phyloP scores from a whole-genome alignment of 202 grass and related monocot species.

The Dendrocalamus latiflorus region DNA sequence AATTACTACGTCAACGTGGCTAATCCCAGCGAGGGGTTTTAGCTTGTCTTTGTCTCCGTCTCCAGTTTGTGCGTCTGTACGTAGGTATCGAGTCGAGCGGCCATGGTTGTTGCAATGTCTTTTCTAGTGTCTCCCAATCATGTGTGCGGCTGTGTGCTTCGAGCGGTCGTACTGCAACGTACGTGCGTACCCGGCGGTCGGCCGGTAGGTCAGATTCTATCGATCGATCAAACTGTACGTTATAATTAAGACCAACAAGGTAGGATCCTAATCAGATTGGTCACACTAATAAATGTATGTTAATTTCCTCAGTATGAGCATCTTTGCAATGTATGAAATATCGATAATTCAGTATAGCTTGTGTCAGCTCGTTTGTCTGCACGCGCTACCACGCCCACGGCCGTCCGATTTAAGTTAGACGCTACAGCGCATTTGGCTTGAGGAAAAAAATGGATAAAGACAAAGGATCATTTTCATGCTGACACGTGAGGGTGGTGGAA shows the following conservation, averaged over 20 bases:
- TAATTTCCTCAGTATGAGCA: not conserved
- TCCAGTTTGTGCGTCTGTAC: not conserved
- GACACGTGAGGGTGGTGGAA: too few relatives aligned
- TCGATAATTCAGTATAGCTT: too few relatives aligned
- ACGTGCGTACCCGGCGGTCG: conserved; percentile 11
- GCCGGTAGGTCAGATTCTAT: not conserved
- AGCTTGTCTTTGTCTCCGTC: not conserved
- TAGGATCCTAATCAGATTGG: not conserved
- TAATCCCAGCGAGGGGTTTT: conserved; percentile 42
- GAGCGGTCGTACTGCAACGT: conserved; percentile 5
- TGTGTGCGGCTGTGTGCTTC: not conserved
- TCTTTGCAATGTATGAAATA: not conserved
- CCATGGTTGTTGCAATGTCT: conserved; percentile 7
- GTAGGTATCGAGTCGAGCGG: not conserved
- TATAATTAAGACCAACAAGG: not conserved
- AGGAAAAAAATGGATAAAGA: too few relatives aligned
- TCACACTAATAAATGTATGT: not conserved
- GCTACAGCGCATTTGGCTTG: too few relatives aligned
- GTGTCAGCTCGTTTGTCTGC: too few relatives aligned
- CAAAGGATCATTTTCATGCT: too few relatives aligned
- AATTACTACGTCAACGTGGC: conserved; percentile 40
- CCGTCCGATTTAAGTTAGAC: too few relatives aligned
- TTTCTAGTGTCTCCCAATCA: conserved; percentile 23
- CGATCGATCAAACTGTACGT: not conserved
- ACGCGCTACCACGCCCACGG: too few relatives aligned